phyloP scores from a whole-genome alignment of 768 basidiomycete genomes.

The Roridomyces roridus region DNA sequence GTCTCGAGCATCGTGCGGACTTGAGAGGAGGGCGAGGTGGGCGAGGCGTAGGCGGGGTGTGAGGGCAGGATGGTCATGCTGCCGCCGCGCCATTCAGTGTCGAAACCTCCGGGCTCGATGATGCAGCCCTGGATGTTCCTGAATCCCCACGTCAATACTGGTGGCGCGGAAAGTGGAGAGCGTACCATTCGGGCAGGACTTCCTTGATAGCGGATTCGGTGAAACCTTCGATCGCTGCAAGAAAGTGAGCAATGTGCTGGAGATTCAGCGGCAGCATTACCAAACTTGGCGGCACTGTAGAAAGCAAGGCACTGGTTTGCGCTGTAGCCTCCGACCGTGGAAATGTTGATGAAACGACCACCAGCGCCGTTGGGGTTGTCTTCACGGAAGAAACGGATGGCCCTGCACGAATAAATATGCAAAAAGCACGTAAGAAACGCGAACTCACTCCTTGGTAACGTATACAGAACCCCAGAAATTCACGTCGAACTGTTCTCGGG shows the following conservation, averaged over 20 bases:
- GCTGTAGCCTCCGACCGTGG: conserved; percentile 36
- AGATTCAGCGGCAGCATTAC: conserved; percentile 27
- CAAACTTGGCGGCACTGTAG: conserved; percentile 43
- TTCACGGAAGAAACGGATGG: conserved; percentile 30
- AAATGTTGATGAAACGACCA: conserved; percentile 38
- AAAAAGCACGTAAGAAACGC: background rate
- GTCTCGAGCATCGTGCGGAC: conserved; percentile 10
- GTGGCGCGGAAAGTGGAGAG: too few species aligned
- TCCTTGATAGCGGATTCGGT: background rate
- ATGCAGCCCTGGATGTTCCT: conserved; percentile 43
- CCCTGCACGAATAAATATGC: background rate
- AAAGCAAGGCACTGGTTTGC: conserved; percentile 37
- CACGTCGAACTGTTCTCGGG: conserved; percentile 44
- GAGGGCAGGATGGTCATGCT: conserved; percentile 22
- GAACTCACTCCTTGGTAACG: conserved; percentile 40
- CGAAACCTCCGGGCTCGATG: conserved; percentile 31
- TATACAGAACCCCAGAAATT: conserved; percentile 52
- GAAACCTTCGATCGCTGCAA: conserved; percentile 10
- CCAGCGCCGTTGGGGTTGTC: conserved; percentile 30
- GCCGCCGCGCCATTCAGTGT: conserved; percentile 27
- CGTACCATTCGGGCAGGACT: too few species aligned
- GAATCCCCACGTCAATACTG: background rate
- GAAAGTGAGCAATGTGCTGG: too few species aligned
- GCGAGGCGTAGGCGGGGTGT: conserved; percentile 30
- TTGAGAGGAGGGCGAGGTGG: conserved; percentile 5